These are phyloP conservation scores for Russula sp. DNA, from an alignment of 768 basidiomycete species.

Conservation along the genomic window DNA sequence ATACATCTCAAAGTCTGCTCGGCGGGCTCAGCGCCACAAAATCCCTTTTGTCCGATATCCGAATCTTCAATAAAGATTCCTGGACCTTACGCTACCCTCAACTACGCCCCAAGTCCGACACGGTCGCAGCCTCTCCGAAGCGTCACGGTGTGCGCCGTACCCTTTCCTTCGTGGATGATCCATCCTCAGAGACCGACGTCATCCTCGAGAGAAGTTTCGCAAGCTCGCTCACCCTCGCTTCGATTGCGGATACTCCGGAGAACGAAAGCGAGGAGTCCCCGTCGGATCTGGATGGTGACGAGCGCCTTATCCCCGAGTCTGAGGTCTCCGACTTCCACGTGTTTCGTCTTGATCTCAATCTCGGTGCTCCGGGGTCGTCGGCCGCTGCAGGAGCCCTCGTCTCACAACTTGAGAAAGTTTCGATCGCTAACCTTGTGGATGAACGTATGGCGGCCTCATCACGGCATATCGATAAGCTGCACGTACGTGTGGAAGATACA, in stretches of 20 bases:
- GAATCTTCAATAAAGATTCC: conserved; percentile 74
- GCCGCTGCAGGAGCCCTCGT: conserved; percentile 68
- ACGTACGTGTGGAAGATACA: conserved; percentile 81
- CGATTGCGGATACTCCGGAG: conserved; percentile 40
- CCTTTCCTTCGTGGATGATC: conserved; percentile 83
- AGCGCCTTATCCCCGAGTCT: conserved; percentile 36
- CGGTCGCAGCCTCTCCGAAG: conserved; percentile 28
- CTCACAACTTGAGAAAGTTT: conserved; percentile 85
- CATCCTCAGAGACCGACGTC: conserved; percentile 59
- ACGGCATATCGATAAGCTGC: conserved; percentile 78
- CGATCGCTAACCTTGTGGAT: conserved; percentile 87
- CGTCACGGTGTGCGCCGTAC: conserved; percentile 53
- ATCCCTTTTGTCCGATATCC: conserved; percentile 60
- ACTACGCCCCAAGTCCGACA: conserved; percentile 43
- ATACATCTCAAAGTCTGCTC: conserved; percentile 48
- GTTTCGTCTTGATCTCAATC: conserved; percentile 87
- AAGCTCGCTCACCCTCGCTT: conserved; percentile 54
- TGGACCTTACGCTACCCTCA: conserved; percentile 91
- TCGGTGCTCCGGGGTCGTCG: conserved; percentile 65
- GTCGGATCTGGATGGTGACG: conserved; percentile 26
- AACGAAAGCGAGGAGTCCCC: conserved; percentile 34
- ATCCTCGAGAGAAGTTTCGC: conserved; percentile 46
- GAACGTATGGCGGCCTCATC: conserved; percentile 72
- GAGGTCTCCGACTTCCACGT: conserved; percentile 69
- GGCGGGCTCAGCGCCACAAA: conserved; percentile 71